These are phyloP conservation scores for Fraxinus excelsior DNA, from an alignment of 257 asterid species.

Conservation along the genomic window DNA sequence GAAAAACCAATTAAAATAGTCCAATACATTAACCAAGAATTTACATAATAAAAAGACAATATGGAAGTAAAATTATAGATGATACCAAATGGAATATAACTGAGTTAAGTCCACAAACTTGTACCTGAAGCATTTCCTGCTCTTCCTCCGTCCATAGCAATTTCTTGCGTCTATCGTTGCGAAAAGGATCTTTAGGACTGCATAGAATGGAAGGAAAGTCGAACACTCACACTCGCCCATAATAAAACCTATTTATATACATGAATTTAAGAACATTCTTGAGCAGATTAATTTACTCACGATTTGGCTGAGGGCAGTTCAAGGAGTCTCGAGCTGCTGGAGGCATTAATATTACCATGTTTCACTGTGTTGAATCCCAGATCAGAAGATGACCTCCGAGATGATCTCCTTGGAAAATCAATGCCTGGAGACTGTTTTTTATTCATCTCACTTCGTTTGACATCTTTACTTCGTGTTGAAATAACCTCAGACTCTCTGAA, in stretches of 20 bases:
- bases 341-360: slow-evolving; percentile 24
- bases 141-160: slow-evolving; percentile 60
- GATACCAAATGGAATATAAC: slow-evolving; percentile 14
- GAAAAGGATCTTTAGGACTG: slow-evolving; percentile 36
- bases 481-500: slow-evolving; percentile 22
- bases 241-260: slow-evolving; percentile 10
- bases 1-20: background rate
- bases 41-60: slow-evolving; percentile 1
- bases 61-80: background rate
- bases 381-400: slow-evolving; percentile 35
- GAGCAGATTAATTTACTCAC: slow-evolving; percentile 41
- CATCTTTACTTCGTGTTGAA: slow-evolving; percentile 25
- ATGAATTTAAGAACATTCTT: slow-evolving; percentile 16
- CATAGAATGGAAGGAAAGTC: slow-evolving; percentile 25
- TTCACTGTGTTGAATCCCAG: slow-evolving; percentile 21
- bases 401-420: slow-evolving; percentile 34
- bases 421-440: background rate
- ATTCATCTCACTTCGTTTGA: slow-evolving; percentile 16
- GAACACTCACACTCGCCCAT: slow-evolving; percentile 5
- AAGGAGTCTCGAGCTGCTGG: slow-evolving; percentile 29
- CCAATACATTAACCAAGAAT: background rate
- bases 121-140: slow-evolving; percentile 68
- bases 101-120: slow-evolving; percentile 20
- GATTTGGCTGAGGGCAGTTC: slow-evolving; percentile 20
- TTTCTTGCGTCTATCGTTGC: slow-evolving; percentile 46